These are phyloP conservation scores for Casuarina cunninghamiana DNA, from an alignment of 306 rosid species.

Conservation along the genomic window DNA sequence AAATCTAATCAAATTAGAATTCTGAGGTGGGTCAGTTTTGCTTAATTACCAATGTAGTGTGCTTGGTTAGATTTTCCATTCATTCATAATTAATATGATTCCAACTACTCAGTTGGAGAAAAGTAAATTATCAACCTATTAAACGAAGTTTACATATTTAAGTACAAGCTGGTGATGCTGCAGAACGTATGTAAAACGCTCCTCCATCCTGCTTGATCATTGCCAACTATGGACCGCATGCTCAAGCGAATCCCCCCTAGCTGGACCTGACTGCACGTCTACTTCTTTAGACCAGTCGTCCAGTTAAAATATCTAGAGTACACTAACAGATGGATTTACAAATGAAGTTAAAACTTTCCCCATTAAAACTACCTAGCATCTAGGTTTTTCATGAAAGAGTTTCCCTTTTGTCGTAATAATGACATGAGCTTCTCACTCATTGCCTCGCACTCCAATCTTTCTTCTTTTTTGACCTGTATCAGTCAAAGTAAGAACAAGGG, in stretches of 20 bases:
- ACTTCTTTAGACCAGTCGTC: neutral
- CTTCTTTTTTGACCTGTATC: constrained; percentile 21
- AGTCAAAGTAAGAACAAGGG: neutral
- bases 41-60: too few species aligned
- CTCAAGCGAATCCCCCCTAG: too few species aligned
- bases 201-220: neutral
- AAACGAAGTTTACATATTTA: too few species aligned
- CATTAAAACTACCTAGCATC: neutral
- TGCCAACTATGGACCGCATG: neutral
- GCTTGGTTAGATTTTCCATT: too few species aligned
- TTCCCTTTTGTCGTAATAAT: neutral
- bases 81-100: too few species aligned
- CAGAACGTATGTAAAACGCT: neutral
- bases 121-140: too few species aligned
- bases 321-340: neutral
- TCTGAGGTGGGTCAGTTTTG: neutral
- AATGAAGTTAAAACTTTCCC: neutral
- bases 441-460: constrained; percentile 16
- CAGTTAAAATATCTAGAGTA: neutral
- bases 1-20: neutral
- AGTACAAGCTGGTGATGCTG: neutral
- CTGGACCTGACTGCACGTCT: neutral
- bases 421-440: constrained; percentile 17
- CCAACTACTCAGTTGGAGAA: too few species aligned
- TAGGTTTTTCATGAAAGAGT: neutral